These are phyloP conservation scores for Trametopsis cervina DNA, from an alignment of 768 basidiomycete species.

Conservation along the genomic window DNA sequence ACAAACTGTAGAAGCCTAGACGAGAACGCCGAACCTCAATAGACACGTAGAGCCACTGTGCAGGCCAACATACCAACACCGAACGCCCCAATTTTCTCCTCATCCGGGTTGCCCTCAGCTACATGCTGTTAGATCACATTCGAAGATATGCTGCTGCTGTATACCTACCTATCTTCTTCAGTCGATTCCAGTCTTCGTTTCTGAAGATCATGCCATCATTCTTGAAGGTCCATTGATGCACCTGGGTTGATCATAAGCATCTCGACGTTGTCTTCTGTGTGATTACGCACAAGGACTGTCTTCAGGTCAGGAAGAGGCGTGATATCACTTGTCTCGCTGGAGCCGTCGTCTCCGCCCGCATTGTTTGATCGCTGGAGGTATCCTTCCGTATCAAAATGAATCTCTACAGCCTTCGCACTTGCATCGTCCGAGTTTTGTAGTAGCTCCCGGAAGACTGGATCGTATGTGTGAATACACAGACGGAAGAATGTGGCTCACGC, in stretches of 20 bases:
- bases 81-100: constrained; percentile 94
- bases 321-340: not conserved
- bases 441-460: constrained; percentile 70
- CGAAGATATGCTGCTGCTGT: not conserved
- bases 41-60: too few relatives aligned
- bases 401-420: constrained; percentile 66
- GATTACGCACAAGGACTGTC: constrained; percentile 42
- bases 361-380: constrained; percentile 31
- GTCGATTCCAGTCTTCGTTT: constrained; percentile 80
- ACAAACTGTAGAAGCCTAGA: constrained; percentile 69
- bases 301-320: constrained; percentile 54
- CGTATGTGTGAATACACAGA: too few relatives aligned
- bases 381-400: constrained; percentile 65
- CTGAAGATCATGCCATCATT: constrained; percentile 85
- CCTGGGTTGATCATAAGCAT: constrained; percentile 31
- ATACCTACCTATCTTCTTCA: constrained; percentile 77
- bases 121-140: not conserved
- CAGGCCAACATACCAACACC: constrained; percentile 60
- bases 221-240: constrained; percentile 76
- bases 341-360: constrained; percentile 9
- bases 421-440: constrained; percentile 97
- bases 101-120: constrained; percentile 93
- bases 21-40: not conserved
- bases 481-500: too few relatives aligned
- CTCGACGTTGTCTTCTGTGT: not conserved